These are phyloP conservation scores for Colletotrichum sp. DNA, from an alignment of 2,329 filamentous ascomycete genomes.

Conservation along the genomic window DNA sequence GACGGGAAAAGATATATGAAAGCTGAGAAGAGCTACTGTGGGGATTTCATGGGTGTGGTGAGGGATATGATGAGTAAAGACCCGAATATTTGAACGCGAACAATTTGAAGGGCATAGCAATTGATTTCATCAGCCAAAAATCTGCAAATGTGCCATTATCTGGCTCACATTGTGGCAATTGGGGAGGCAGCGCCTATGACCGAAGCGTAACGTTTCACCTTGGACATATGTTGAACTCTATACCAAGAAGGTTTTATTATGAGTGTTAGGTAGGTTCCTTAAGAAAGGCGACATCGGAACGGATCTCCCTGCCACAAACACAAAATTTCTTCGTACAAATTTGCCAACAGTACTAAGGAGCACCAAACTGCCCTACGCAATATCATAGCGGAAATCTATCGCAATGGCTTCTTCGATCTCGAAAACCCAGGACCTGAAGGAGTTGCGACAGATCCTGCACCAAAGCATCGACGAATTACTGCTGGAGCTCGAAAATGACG, in stretches of 20 bases:
- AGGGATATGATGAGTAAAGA: neutral
- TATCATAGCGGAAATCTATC: rapidly evolving
- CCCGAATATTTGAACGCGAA: neutral
- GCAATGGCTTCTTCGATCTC: neutral
- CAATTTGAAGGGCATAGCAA: neutral
- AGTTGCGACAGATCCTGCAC: neutral
- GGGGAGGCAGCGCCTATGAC: neutral
- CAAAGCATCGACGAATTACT: neutral
- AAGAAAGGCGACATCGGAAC: neutral
- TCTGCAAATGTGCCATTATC: neutral
- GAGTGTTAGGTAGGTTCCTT: neutral
- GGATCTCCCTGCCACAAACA: rapidly evolving
- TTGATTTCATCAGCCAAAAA: rapidly evolving
- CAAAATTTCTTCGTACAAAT: neutral
- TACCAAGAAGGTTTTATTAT: neutral
- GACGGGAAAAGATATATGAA: neutral
- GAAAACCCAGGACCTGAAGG: neutral
- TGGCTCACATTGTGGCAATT: neutral
- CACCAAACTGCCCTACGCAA: neutral
- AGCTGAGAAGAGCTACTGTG: neutral
- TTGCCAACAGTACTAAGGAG: neutral
- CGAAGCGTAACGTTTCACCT: neutral
- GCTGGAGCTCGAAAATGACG: neutral
- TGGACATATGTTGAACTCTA: neutral
- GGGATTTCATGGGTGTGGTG: neutral